Conservation (phyloP, 2,329 filamentous ascomycete species). For the Seiridium unicorne region DNA sequence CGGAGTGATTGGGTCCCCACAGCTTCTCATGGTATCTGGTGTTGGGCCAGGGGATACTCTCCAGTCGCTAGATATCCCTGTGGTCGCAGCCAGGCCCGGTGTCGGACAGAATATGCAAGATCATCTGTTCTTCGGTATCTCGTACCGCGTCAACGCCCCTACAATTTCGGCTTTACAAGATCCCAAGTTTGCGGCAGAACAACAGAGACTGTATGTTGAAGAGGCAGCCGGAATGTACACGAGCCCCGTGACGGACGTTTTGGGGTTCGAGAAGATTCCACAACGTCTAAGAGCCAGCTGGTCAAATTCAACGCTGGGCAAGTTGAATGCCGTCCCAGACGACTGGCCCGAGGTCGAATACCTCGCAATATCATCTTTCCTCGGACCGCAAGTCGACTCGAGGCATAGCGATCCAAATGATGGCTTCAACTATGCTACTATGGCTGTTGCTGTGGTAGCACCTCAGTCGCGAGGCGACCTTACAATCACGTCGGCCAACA, state of each 20-base stretch:
- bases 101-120: conserved; percentile 63
- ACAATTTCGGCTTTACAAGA: conserved; percentile 61
- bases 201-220: conserved; percentile 63
- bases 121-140: conserved; percentile 34
- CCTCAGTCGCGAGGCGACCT: conserved; percentile 50
- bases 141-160: conserved; percentile 54
- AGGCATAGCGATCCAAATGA: conserved; percentile 15
- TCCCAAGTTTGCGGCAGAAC: conserved; percentile 56
- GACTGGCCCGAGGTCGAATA: conserved; percentile 10
- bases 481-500: conserved; percentile 56
- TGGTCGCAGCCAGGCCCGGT: conserved; percentile 53
- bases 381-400: neutral
- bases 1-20: conserved; percentile 35
- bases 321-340: conserved; percentile 50
- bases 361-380: neutral
- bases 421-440: conserved; percentile 26
- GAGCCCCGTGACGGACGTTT: conserved; percentile 53
- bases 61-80: conserved; percentile 40
- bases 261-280: conserved; percentile 32
- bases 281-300: conserved; percentile 15
- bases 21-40: conserved; percentile 37
- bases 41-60: conserved; percentile 32
- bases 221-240: conserved; percentile 50
- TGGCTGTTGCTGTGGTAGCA: conserved; percentile 32
- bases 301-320: conserved; percentile 36